Conservation (phyloP, 139 green algal genomes). For the Picochlorum sp. region DNA sequence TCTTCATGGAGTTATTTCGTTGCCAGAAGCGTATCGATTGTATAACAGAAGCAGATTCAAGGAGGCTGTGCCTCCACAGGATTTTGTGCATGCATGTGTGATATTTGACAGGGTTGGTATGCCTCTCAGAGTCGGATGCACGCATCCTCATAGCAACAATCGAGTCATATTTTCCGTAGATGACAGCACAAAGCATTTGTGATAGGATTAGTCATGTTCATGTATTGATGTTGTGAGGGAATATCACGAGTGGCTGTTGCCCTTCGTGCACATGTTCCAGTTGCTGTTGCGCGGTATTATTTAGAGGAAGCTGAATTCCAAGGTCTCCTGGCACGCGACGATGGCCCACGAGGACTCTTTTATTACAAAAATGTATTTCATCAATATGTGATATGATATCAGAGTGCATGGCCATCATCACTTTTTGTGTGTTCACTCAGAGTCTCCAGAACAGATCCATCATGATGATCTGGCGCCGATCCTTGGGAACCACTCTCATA, state of each 20-base stretch:
- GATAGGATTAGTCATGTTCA: too few relatives aligned
- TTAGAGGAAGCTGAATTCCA: constrained; percentile 64
- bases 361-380: constrained; percentile 88
- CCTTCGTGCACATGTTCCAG: constrained; percentile 33
- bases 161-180: too few relatives aligned
- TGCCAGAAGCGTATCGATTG: constrained; percentile 91
- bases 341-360: constrained; percentile 71
- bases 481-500: neutral
- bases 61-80: constrained; percentile 91
- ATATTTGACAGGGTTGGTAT: constrained; percentile 31
- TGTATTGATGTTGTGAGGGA: constrained; percentile 20
- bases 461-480: constrained; percentile 2
- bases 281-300: constrained; percentile 73
- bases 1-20: constrained; percentile 60
- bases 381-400: neutral
- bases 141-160: constrained; percentile 53
- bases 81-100: constrained; percentile 61
- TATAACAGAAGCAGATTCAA: constrained; percentile 86
- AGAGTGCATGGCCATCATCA: too few relatives aligned
- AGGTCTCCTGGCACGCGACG: constrained; percentile 80
- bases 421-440: neutral
- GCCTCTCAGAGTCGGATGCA: constrained; percentile 41
- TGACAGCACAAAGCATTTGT: too few relatives aligned
- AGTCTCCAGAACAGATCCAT: constrained; percentile 16
- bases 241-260: constrained; percentile 53